A percentile compares a stretch with the other conserved stretches of the same genome.
These are phyloP conservation scores for Saccharomycopsis guyanensis DNA, from an alignment of 805 yeast genomes.

Conservation along the genomic window DNA sequence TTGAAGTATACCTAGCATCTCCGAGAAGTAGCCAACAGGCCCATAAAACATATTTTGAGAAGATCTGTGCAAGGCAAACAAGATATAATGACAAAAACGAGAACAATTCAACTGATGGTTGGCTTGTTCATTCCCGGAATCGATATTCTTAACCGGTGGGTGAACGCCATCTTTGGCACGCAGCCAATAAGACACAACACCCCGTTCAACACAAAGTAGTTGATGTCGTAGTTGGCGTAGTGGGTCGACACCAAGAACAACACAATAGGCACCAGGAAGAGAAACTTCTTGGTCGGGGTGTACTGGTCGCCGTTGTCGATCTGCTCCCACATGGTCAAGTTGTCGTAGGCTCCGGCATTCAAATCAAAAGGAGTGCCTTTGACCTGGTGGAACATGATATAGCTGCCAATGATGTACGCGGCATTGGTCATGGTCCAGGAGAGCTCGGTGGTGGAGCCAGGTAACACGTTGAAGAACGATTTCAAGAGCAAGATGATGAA, in stretches of 20 bases:
- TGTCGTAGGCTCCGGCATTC: constrained; percentile 93
- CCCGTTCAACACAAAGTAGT: constrained; percentile 70
- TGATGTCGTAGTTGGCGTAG: constrained; percentile 77
- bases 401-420: constrained; percentile 84
- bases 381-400: constrained; percentile 92
- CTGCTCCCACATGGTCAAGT: constrained; percentile 98
- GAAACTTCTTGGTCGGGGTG: constrained; percentile 91
- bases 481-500: constrained; percentile 72
- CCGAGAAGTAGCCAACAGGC: too few species aligned
- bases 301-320: constrained; percentile 88
- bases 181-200: constrained; percentile 80
- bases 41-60: too few species aligned
- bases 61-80: neutral
- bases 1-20: too few species aligned
- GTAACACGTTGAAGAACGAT: constrained; percentile 68
- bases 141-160: constrained; percentile 69
- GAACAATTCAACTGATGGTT: neutral
- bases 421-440: constrained; percentile 92
- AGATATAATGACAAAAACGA: neutral
- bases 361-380: constrained; percentile 98
- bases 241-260: constrained; percentile 84
- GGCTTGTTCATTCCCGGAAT: constrained; percentile 38
- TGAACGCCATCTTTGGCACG: constrained; percentile 80
- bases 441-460: constrained; percentile 74
- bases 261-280: constrained; percentile 87